phyloP scores from a whole-genome alignment of 2,329 filamentous ascomycete species.

The Bipolaris victoriae region DNA sequence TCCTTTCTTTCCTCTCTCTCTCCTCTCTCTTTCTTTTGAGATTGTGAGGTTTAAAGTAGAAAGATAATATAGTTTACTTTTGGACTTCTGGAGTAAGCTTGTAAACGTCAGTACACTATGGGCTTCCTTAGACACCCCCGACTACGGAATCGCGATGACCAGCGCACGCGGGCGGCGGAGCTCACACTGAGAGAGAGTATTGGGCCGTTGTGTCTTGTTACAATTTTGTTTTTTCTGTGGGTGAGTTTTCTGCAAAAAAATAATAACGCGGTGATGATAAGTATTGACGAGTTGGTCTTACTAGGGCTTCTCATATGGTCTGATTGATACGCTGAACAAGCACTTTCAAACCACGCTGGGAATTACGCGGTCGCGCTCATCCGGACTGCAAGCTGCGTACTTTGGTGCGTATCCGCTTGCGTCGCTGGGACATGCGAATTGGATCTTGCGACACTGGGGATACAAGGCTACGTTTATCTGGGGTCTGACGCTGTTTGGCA shows the following conservation, averaged over 20 bases:
- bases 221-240: conserved; percentile 70
- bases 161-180: conserved; percentile 63
- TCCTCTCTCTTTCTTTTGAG: neutral
- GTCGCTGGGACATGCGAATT: conserved; percentile 56
- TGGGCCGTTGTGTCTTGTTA: conserved; percentile 70
- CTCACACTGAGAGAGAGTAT: conserved; percentile 71
- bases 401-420: conserved; percentile 59
- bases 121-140: conserved; percentile 40
- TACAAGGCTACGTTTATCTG: conserved; percentile 57
- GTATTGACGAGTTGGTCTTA: neutral
- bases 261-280: too few relatives aligned
- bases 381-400: conserved; percentile 58
- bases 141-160: conserved; percentile 45
- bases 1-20: neutral
- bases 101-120: conserved; percentile 23
- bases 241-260: conserved; percentile 33
- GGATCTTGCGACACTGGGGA: conserved; percentile 57
- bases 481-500: conserved; percentile 61
- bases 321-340: conserved; percentile 61
- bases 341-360: conserved; percentile 55
- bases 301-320: conserved; percentile 61
- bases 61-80: too few relatives aligned
- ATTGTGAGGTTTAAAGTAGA: neutral
- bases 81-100: too few relatives aligned
- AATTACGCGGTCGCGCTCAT: conserved; percentile 53